Percentiles rank a stretch among this genome's conserved stretches.
Evolutionary conservation across 2,329 filamentous ascomycete genomes (phyloP).

Genomic region (Alternaria novae-zelandiae): DNA sequence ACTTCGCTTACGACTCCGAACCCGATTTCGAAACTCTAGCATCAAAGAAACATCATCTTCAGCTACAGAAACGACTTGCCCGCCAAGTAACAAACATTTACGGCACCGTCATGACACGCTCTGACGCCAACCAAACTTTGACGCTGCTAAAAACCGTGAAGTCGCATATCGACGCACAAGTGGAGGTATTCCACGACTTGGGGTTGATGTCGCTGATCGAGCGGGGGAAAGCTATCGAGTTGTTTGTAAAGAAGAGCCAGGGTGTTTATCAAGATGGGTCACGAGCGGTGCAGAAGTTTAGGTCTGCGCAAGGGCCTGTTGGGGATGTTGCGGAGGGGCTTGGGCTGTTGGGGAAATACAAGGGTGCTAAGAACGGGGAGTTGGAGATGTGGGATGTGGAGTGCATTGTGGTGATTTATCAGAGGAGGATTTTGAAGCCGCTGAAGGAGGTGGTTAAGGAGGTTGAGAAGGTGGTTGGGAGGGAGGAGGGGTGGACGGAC

Average conservation of each 20-base stretch:
- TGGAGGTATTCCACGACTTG: not conserved
- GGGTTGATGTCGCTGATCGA: not conserved
- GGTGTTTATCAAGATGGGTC: not conserved
- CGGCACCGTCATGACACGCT: not conserved
- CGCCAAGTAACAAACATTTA: not conserved
- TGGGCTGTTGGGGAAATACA: not conserved
- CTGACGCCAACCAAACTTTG: not conserved
- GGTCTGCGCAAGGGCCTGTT: not conserved
- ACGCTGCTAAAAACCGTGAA: not conserved
- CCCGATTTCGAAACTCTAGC: not conserved
- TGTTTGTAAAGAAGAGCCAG: not conserved
- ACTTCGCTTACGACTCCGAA: not conserved
- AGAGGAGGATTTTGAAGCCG: not conserved
- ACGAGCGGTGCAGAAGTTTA: not conserved
- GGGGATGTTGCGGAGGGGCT: not conserved
- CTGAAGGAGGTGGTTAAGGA: not conserved
- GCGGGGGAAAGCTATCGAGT: not conserved
- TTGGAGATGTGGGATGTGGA: not conserved
- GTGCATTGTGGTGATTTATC: not conserved
- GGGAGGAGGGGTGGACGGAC: not conserved
- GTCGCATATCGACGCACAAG: not conserved
- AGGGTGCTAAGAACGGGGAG: not conserved
- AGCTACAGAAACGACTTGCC: not conserved
- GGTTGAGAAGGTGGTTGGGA: not conserved
- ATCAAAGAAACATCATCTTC: not conserved